Conservation (phyloP, 228 moss, liverwort and hornwort genomes). For the Sphagnum magellanicum region DNA sequence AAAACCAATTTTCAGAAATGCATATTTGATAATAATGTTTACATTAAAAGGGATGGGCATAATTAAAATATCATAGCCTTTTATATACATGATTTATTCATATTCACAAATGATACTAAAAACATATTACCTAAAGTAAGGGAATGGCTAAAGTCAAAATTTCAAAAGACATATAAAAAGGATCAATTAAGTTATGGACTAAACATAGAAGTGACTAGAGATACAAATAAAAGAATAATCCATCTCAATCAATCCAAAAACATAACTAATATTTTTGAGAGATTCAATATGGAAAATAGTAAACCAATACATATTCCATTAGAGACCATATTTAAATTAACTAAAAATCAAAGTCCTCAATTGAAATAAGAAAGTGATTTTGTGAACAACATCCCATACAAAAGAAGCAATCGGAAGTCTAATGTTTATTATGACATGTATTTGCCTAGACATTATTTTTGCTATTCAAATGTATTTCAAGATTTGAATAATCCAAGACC, state of each 20-base stretch:
- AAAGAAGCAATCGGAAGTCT: constrained; percentile 4
- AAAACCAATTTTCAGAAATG: neutral
- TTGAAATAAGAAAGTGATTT: neutral
- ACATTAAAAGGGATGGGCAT: constrained; percentile 2
- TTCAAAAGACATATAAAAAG: constrained; percentile 2
- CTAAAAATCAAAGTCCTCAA: neutral
- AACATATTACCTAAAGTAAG: neutral
- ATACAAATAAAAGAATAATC: neutral
- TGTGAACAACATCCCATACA: constrained; percentile 7
- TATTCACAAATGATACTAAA: neutral
- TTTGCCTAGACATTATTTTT: constrained; percentile 7
- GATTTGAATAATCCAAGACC: neutral
- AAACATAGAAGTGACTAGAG: neutral
- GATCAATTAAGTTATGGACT: neutral
- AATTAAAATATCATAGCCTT: neutral
- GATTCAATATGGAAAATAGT: constrained; percentile 3
- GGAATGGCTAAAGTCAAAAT: neutral
- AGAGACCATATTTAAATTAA: neutral
- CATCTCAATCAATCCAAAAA: constrained; percentile 1
- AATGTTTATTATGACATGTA: constrained; percentile 2
- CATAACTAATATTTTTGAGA: constrained; percentile 1
- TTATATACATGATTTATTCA: neutral
- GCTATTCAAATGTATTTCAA: neutral
- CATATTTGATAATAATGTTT: neutral
- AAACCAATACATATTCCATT: constrained; percentile 2